Evolutionary conservation across 371 early-diverging fungal genomes (phyloP), one percentile per base, ranked within the genome.

Genomic region (Parasitella parasitica): DNA sequence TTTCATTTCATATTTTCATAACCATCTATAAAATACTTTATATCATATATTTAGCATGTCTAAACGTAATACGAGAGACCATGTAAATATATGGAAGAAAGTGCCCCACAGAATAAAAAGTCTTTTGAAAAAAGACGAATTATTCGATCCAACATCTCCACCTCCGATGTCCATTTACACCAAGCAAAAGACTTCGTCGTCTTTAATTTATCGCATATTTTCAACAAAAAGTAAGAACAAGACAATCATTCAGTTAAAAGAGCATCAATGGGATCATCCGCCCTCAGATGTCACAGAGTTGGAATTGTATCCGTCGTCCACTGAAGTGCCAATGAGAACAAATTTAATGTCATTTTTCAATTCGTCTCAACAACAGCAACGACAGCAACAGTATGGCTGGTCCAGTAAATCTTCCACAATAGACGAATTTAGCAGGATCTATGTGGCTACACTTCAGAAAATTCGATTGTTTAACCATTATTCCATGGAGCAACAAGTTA

Each of bases 101-200:
- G 46, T 63, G 28, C 56, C 63, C 11, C 50, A 51, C 27, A 51
- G 50, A 32, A 50, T 63, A 26, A 63, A 63, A 57, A 51, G 52
- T 1, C 35, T 63, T 20, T 39, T 57, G 20, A 57, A 57, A 22
- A 63, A 57, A 22, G 49, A 36, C 39, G 41, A n/a, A 2, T n/a
- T 18, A 30, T 20, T 36, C 1, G 27, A 27, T 39, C 24, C 41
- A 11, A 36, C 32, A 15, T 38, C 43, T 20, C 63, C 57, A 15
- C 56, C 50, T 24, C 30, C 57, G 2, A 26, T 39, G 2, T 30
- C 48, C 18, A 38, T 38, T 22, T 63, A 48, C 38, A 41, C 35
- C n/a, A 57, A 63, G 35, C 22, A 51, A 6, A 63, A 62, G 18
- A 7, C 50, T 16, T 38, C 59, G 9, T 36, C 37, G 3, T 48